Conservation (phyloP, 176 grass and related monocot genomes). For the Calamus simplicifolius region DNA sequence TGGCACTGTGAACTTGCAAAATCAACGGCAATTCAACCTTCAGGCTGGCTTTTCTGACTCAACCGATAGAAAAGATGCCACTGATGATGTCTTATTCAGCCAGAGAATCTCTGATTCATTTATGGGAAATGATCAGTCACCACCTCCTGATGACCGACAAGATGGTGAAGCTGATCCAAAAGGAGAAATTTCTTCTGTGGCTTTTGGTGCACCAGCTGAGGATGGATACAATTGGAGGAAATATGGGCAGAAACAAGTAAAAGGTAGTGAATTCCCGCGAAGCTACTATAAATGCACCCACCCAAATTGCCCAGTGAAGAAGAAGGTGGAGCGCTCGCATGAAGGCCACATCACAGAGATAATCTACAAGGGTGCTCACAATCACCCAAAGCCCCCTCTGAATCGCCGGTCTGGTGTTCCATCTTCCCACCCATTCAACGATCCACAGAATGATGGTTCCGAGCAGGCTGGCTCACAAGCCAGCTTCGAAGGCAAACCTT, state of each 20-base stretch:
- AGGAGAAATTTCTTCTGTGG: constrained; percentile 18
- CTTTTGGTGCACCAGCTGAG: constrained; percentile 29
- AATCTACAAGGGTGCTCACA: constrained; percentile 83
- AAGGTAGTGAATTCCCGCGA: constrained; percentile 83
- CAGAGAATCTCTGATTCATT: constrained; percentile 8
- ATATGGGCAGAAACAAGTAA: constrained; percentile 98
- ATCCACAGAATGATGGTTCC: constrained; percentile 7
- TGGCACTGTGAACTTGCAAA: background rate
- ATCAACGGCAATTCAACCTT: constrained; percentile 12
- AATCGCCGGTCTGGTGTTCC: constrained; percentile 17
- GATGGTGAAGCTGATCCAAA: background rate
- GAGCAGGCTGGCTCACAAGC: background rate
- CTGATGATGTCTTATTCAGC: constrained; percentile 17
- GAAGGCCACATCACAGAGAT: constrained; percentile 89
- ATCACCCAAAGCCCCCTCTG: constrained; percentile 42
- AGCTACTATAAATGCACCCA: constrained; percentile 99
- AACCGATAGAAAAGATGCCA: constrained; percentile 30
- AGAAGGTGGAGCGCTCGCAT: constrained; percentile 87
- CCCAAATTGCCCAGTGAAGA: constrained; percentile 71
- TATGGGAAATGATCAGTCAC: constrained; percentile 5
- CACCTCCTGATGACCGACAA: constrained; percentile 14
- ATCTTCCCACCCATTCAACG: constrained; percentile 17
- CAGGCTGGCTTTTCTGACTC: constrained; percentile 9
- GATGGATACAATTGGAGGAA: constrained; percentile 96
- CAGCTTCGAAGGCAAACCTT: background rate